Evolutionary conservation across 2,329 filamentous ascomycete species (phyloP).

Genomic region (Aspergillus chevalieri): DNA sequence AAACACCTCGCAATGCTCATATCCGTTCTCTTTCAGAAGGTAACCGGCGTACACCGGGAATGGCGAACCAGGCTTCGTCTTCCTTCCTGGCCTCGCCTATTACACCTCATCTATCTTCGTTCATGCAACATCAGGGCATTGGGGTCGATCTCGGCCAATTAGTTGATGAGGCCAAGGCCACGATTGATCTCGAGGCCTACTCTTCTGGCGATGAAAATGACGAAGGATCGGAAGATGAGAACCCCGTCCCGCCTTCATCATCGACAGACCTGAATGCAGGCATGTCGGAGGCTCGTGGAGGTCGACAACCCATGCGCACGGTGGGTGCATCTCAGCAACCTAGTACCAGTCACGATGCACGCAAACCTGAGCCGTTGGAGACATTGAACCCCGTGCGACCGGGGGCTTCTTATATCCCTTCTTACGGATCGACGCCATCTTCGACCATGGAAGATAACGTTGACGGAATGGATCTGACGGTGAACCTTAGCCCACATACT

Average conservation of each 20-base stretch:
- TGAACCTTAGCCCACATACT: conserved; percentile 63
- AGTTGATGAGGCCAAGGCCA: conserved; percentile 51
- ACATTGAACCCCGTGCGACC: conserved; percentile 29
- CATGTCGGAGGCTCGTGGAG: conserved; percentile 19
- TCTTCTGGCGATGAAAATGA: conserved; percentile 37
- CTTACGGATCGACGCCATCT: conserved; percentile 34
- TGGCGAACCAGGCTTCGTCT: conserved; percentile 15
- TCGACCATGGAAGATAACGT: conserved; percentile 36
- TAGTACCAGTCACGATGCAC: conserved; percentile 44
- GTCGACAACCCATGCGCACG: conserved; percentile 51
- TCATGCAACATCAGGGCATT: conserved; percentile 59
- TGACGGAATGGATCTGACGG: conserved; percentile 37
- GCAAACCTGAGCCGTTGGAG: conserved; percentile 45
- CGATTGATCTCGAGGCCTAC: conserved; percentile 33
- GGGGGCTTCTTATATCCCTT: conserved; percentile 18
- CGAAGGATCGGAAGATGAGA: conserved; percentile 18
- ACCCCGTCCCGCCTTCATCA: conserved; percentile 26
- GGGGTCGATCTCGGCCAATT: conserved; percentile 53
- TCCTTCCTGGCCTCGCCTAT: conserved; percentile 51
- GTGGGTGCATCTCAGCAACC: conserved; percentile 45
- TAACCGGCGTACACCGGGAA: conserved; percentile 13
- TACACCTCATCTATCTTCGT: conserved; percentile 61
- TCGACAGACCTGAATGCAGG: conserved; percentile 12
- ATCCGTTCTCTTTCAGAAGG: not conserved
- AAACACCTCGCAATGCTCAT: conserved; percentile 17